phyloP scores from a whole-genome alignment of 192 early-diverging fungal species.

The Phycomyces nitens region DNA sequence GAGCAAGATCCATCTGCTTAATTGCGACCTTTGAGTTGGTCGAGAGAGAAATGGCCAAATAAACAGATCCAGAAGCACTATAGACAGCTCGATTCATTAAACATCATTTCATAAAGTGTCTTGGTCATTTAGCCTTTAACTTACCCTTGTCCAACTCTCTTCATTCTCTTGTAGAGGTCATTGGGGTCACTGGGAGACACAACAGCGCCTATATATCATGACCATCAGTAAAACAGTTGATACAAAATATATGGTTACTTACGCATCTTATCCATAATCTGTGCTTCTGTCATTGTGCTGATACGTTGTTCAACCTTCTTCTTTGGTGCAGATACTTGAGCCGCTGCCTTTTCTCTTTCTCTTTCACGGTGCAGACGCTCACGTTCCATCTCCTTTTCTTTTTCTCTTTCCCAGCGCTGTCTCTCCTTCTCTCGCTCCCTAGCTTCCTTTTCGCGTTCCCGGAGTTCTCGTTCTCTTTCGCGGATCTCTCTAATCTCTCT shows the following conservation, averaged over 20 bases:
- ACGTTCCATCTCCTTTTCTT: conserved; percentile 15
- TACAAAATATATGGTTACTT: too few species aligned
- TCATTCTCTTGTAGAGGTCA: conserved; percentile 85
- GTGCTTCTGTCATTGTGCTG: conserved; percentile 82
- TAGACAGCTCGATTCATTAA: not conserved
- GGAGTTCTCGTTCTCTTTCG: conserved; percentile 13
- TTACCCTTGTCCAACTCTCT: conserved; percentile 95
- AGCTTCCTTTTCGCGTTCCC: conserved; percentile 10
- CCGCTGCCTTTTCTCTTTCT: conserved; percentile 27
- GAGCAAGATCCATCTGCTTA: conserved; percentile 87
- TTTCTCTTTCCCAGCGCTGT: conserved; percentile 5
- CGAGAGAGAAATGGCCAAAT: conserved; percentile 74
- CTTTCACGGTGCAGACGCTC: conserved; percentile 20
- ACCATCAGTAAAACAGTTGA: too few species aligned
- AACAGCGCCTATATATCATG: conserved; percentile 59
- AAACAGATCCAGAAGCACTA: conserved; percentile 93
- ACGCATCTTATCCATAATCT: conserved; percentile 75
- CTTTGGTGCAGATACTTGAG: conserved; percentile 42
- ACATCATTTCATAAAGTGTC: too few species aligned
- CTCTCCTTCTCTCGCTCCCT: conserved; percentile 17
- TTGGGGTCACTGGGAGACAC: conserved; percentile 90
- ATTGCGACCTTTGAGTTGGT: conserved; percentile 80
- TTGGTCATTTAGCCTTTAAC: conserved; percentile 10
- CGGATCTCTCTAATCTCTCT: not conserved
- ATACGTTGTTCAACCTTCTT: conserved; percentile 72